phyloP scores from a whole-genome alignment of 2,329 filamentous ascomycete species.

The Penicillium sp. region DNA sequence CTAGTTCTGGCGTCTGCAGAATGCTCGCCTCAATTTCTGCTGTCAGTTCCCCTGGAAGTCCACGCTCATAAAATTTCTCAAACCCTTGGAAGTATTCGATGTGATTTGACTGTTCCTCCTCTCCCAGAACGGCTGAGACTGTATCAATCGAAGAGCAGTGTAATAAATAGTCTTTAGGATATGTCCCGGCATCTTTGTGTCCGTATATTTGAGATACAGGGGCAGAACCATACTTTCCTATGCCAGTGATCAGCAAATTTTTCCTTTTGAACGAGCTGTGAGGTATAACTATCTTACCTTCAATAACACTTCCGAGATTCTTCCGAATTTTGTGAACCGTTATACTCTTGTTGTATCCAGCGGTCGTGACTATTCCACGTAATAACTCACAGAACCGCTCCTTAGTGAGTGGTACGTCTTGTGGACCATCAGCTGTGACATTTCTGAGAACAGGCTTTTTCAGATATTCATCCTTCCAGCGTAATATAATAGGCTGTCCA shows the following conservation, averaged over 20 bases:
- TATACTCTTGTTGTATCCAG: conserved; percentile 11
- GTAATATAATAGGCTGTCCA: conserved; percentile 8
- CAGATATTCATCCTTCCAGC: conserved; percentile 19
- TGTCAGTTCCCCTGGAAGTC: conserved; percentile 12
- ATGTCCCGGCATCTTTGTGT: conserved; percentile 15
- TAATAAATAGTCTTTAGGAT: conserved; percentile 17
- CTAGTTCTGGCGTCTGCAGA: conserved; percentile 10
- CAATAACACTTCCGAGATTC: conserved; percentile 11
- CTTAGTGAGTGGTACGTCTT: conserved; percentile 15
- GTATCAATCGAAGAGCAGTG: conserved; percentile 22
- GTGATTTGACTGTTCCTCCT: conserved; percentile 17
- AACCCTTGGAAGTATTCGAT: conserved; percentile 18
- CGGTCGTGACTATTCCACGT: conserved; percentile 7
- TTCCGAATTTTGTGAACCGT: conserved; percentile 12
- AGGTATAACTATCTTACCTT: no score
- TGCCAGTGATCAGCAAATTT: no score
- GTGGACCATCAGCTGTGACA: conserved; percentile 11
- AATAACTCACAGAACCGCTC: conserved; percentile 10
- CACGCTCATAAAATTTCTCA: conserved; percentile 12
- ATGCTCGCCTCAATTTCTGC: conserved; percentile 15
- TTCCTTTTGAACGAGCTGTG: no score
- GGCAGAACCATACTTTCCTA: conserved; percentile 21
- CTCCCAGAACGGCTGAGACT: conserved; percentile 17
- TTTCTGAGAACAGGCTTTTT: conserved; percentile 18
- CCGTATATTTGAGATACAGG: conserved; percentile 23